A percentile compares a stretch with the other conserved stretches of the same genome.
Conservation (phyloP, 495 filamentous ascomycete species). For the Articulospora tetracladia region DNA sequence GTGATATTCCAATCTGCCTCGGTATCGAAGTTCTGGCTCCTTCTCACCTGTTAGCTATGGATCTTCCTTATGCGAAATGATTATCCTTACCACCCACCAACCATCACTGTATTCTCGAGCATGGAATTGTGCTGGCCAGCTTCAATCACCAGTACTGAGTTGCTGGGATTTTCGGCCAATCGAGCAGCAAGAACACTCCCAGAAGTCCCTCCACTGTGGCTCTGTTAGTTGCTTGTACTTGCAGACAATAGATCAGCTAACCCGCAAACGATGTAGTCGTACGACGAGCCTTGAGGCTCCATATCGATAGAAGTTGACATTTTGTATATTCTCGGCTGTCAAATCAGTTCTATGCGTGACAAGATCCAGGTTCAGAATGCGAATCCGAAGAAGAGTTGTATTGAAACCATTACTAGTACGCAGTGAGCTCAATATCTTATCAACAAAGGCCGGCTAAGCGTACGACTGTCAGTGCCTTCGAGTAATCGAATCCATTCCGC, state of each 20-base stretch:
- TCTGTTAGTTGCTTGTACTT: conserved; percentile 29
- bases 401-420: background rate
- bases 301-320: conserved; percentile 6
- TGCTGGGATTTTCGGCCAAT: conserved; percentile 40
- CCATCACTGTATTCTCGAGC: conserved; percentile 46
- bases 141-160: conserved; percentile 48
- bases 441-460: background rate
- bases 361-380: no score
- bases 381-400: background rate
- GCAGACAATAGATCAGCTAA: background rate
- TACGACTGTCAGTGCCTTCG: background rate
- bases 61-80: no score
- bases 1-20: conserved; percentile 54
- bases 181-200: conserved; percentile 72
- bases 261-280: conserved; percentile 23
- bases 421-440: background rate
- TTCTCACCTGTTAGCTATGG: background rate
- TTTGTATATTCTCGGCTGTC: background rate
- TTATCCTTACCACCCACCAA: conserved; percentile 32
- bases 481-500: background rate
- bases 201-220: conserved; percentile 73
- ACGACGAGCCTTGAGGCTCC: conserved; percentile 4
- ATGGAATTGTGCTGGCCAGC: conserved; percentile 46
- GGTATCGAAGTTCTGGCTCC: conserved; percentile 40
- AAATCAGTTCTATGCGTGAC: no score